phyloP scores from a whole-genome alignment of 2,329 filamentous ascomycete species.

The Fusarium duplospermum region DNA sequence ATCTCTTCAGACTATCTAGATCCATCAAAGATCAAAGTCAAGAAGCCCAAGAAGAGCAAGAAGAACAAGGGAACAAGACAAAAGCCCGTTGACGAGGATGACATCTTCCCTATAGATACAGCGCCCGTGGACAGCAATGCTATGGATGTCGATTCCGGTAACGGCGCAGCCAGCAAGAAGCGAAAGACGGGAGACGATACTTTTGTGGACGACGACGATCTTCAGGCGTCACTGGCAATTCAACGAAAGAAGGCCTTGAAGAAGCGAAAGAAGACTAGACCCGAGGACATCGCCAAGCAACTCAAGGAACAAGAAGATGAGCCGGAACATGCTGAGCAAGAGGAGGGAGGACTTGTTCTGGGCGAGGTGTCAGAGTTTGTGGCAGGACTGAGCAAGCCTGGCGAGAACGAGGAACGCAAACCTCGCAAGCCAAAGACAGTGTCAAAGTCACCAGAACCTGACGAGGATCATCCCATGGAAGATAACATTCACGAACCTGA shows the following conservation, averaged over 20 bases:
- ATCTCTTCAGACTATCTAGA: conserved; percentile 87
- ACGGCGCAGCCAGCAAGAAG: conserved; percentile 65
- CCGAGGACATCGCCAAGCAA: conserved; percentile 87
- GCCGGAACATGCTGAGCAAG: conserved; percentile 53
- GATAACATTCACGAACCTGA: conserved; percentile 52
- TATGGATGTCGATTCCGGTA: conserved; percentile 83
- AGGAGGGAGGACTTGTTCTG: conserved; percentile 79
- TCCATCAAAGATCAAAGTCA: conserved; percentile 87
- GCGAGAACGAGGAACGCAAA: conserved; percentile 66
- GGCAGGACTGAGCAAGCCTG: conserved; percentile 80
- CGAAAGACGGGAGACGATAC: conserved; percentile 72
- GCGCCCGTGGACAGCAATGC: conserved; percentile 55
- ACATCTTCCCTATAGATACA: conserved; percentile 62
- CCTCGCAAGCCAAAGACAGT: conserved; percentile 54
- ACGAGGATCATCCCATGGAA: conserved; percentile 60
- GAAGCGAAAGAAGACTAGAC: conserved; percentile 87
- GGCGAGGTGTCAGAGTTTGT: conserved; percentile 97
- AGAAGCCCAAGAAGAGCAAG: conserved; percentile 90
- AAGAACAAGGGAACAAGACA: conserved; percentile 82
- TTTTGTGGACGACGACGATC: conserved; percentile 90
- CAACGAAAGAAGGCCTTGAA: conserved; percentile 88
- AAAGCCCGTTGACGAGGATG: conserved; percentile 73
- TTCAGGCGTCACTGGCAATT: conserved; percentile 86
- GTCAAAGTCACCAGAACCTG: conserved; percentile 50
- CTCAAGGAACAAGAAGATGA: conserved; percentile 74